Percentiles rank a stretch among this genome's conserved stretches.
Conservation (phyloP, 441 rosid genomes). For the Adansonia grandidieri region DNA sequence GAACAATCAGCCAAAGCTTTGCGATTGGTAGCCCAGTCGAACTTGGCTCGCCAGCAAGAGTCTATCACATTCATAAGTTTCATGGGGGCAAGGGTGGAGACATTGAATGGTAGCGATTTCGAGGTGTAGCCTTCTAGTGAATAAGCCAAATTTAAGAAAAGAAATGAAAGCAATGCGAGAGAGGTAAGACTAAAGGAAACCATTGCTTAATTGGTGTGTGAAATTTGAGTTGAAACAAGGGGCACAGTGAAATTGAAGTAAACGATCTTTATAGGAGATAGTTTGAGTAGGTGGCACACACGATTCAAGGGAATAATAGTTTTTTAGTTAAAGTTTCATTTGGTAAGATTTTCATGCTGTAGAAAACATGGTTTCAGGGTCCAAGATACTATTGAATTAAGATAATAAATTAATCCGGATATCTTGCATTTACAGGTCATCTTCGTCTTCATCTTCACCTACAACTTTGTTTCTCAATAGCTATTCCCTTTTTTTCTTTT, state of each 20-base stretch:
- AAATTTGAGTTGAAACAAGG: background rate
- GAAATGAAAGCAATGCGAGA: slow-evolving; percentile 28
- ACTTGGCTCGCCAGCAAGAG: slow-evolving; percentile 63
- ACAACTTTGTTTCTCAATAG: too few species aligned
- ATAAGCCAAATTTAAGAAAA: slow-evolving; percentile 33
- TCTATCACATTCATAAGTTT: slow-evolving; percentile 54
- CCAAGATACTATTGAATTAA: slow-evolving; percentile 3
- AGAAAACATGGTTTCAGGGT: slow-evolving; percentile 10
- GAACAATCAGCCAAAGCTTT: slow-evolving; percentile 60
- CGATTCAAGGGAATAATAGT: slow-evolving; percentile 4
- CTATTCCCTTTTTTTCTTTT: too few species aligned
- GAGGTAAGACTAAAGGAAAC: slow-evolving; percentile 33
- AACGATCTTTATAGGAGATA: background rate
- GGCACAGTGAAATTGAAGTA: background rate
- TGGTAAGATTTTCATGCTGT: background rate
- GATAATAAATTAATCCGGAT: background rate
- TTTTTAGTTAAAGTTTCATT: slow-evolving; percentile 1
- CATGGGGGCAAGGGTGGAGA: slow-evolving; percentile 21
- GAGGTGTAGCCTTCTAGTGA: slow-evolving; percentile 15
- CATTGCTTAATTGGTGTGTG: slow-evolving; percentile 37
- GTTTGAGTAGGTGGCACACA: slow-evolving; percentile 16
- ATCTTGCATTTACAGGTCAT: too few species aligned
- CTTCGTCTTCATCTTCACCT: too few species aligned
- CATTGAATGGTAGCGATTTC: slow-evolving; percentile 30
- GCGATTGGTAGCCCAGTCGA: slow-evolving; percentile 63